Evolutionary conservation across 2,329 filamentous ascomycete genomes (phyloP).

Genomic region (Epicoccum sorghinum): DNA sequence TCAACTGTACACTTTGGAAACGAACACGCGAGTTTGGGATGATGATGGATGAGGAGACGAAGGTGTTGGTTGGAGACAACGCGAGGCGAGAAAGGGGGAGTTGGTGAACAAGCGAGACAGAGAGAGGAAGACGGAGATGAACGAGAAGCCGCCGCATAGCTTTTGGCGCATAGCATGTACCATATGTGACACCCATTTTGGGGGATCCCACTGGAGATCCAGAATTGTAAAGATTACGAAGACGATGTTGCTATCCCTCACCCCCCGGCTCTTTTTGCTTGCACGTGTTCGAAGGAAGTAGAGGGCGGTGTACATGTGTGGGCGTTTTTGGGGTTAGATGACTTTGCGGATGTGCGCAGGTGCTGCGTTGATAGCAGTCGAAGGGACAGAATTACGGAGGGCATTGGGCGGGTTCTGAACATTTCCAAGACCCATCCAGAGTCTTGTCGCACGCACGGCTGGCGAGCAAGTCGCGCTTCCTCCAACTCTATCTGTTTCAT

Average conservation of each 20-base stretch:
- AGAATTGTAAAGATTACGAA: conserved; percentile 8
- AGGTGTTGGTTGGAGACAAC: neutral
- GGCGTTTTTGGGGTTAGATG: too few species aligned
- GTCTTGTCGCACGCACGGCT: too few species aligned
- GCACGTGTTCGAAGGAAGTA: too few species aligned
- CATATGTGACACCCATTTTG: conserved; percentile 8
- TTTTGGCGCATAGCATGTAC: conserved; percentile 7
- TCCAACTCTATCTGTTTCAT: too few species aligned
- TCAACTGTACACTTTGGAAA: conserved; percentile 21
- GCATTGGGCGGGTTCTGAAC: too few species aligned
- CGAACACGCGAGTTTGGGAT: neutral
- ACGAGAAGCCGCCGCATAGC: neutral
- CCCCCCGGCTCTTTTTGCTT: too few species aligned
- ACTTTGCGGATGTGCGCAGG: too few species aligned
- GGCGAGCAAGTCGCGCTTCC: too few species aligned
- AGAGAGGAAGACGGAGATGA: neutral
- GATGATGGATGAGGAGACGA: neutral
- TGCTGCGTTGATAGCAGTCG: too few species aligned
- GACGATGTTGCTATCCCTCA: neutral
- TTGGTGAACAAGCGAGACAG: neutral
- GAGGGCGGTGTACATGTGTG: too few species aligned
- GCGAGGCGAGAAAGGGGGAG: neutral
- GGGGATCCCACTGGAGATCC: conserved; percentile 1
- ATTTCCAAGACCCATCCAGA: too few species aligned
- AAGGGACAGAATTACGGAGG: too few species aligned